phyloP scores from a whole-genome alignment of 2,329 filamentous ascomycete species.

The Verticillium klebahnii region DNA sequence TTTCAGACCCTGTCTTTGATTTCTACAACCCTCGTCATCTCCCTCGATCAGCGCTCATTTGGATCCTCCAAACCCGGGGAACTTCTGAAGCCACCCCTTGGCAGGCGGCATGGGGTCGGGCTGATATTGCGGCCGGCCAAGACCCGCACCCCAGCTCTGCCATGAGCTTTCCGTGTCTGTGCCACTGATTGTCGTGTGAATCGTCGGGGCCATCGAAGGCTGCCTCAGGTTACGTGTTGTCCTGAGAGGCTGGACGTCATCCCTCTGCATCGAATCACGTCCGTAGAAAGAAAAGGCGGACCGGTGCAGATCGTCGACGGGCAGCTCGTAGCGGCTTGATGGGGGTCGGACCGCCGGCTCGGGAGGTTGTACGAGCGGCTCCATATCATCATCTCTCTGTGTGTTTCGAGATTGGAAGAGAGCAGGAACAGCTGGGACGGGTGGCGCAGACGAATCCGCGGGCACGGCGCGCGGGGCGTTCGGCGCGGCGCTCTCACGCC shows the following conservation, averaged over 20 bases:
- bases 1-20: neutral
- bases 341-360: neutral
- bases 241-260: neutral
- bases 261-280: neutral
- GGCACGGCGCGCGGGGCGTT: neutral
- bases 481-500: neutral
- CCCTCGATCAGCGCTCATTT: slow-evolving; percentile 1
- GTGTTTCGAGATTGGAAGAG: slow-evolving; percentile 3
- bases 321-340: neutral
- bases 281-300: slow-evolving; percentile 9
- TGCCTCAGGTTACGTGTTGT: neutral
- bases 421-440: slow-evolving; percentile 5
- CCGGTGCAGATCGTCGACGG: neutral
- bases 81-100: slow-evolving; percentile 10
- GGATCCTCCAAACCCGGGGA: slow-evolving; percentile 11
- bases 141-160: slow-evolving; percentile 11
- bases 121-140: slow-evolving; percentile 4
- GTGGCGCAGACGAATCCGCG: slow-evolving; percentile 1
- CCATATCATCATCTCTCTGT: neutral
- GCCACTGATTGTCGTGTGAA: slow-evolving; percentile 2
- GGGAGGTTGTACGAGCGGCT: neutral
- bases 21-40: neutral
- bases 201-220: slow-evolving; percentile 11
- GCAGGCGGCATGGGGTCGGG: neutral
- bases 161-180: slow-evolving; percentile 11